Percentiles rank a stretch among this genome's conserved stretches.
Conservation (phyloP, 176 grass and related monocot genomes). For the Aegilops bicornis region DNA sequence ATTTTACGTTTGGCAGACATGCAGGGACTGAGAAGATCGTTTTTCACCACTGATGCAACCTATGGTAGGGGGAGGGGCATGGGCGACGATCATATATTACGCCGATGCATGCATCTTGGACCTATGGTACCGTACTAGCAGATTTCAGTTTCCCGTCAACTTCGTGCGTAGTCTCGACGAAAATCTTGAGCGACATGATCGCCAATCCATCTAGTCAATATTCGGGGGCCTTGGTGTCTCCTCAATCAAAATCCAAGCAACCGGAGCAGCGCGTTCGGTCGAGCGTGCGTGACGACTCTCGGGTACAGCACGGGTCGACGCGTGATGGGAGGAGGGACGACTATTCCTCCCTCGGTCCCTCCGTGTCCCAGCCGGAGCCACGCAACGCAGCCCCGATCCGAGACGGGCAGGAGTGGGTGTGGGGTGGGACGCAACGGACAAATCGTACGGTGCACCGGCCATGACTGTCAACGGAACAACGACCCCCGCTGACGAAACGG, state of each 20-base stretch:
- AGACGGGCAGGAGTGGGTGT: background rate
- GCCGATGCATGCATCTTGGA: too few relatives aligned
- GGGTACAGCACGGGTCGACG: background rate
- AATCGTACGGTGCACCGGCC: background rate
- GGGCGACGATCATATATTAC: too few relatives aligned
- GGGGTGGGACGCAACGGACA: background rate
- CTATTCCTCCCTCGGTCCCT: too few relatives aligned
- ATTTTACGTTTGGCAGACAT: background rate
- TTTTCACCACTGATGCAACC: background rate
- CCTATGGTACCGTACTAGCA: background rate
- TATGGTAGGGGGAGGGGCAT: background rate
- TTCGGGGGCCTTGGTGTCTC: too few relatives aligned
- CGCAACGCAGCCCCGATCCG: background rate
- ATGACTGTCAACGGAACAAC: background rate
- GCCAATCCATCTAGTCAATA: background rate
- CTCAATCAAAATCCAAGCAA: background rate
- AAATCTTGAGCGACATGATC: too few relatives aligned
- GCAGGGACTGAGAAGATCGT: background rate
- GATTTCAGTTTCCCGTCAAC: constrained; percentile 32
- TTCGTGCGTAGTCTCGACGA: background rate
- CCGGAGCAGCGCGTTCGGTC: too few relatives aligned
- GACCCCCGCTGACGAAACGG: background rate
- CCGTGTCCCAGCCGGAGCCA: background rate
- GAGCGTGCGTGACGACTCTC: background rate
- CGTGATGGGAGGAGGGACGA: background rate